Conservation (phyloP, 83 land plant species). For the Larix sibirica region DNA sequence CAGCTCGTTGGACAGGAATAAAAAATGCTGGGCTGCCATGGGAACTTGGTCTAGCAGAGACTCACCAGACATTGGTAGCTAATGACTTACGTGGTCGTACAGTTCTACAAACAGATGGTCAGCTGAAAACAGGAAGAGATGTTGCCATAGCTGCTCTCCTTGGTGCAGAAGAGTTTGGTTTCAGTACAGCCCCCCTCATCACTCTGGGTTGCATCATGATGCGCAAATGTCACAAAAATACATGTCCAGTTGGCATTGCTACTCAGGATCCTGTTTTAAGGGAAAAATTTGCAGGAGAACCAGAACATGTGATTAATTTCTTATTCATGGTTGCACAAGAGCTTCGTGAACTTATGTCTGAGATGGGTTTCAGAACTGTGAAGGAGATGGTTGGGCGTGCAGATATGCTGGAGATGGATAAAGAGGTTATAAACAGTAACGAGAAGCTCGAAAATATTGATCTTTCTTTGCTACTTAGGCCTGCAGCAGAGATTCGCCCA, state of each 20-base stretch:
- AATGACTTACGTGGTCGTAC: conserved; percentile 97
- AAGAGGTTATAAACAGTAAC: conserved; percentile 59
- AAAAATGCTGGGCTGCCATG: conserved; percentile 98
- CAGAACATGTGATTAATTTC: conserved; percentile 96
- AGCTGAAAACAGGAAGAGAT: conserved; percentile 93
- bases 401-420: conserved; percentile 92
- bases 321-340: conserved; percentile 99
- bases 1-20: conserved; percentile 97
- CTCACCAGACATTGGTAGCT: conserved; percentile 95
- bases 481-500: conserved; percentile 95
- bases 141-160: conserved; percentile 92
- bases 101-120: conserved; percentile 93
- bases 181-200: conserved; percentile 94
- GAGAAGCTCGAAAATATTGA: conserved; percentile 92
- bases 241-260: conserved; percentile 99
- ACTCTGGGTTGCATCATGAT: conserved; percentile 99
- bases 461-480: conserved; percentile 83
- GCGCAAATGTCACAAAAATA: conserved; percentile 97
- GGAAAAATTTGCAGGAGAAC: conserved; percentile 95
- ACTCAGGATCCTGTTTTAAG: conserved; percentile 97
- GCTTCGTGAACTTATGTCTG: conserved; percentile 88
- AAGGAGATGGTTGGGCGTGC: conserved; percentile 97
- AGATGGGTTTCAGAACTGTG: conserved; percentile 78
- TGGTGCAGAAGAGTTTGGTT: conserved; percentile 98
- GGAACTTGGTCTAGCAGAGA: conserved; percentile 98